Evolutionary conservation across 495 filamentous ascomycete genomes (phyloP), one percentile per base, ranked within the genome.

Genomic region (Delitschia confertaspora): DNA sequence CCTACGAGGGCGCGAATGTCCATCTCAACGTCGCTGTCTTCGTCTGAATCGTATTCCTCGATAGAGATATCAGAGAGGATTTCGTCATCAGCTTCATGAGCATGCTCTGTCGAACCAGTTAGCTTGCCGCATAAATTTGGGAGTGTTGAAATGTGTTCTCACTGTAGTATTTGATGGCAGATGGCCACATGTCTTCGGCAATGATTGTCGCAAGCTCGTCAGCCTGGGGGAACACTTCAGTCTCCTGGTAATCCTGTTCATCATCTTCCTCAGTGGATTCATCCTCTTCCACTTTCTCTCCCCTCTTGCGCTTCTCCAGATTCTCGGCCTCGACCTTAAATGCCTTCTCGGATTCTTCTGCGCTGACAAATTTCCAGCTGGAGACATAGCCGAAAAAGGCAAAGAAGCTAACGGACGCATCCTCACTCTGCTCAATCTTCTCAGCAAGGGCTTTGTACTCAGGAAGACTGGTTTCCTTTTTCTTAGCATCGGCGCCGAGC

Each of bases 161-260:
- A 94, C 87, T 83, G 62, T 88, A 96, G 61, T 88, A 88, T 60
- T 85, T 88, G 57, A 93, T 73, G 19, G 89, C 89, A 38, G 78
- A 73, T 19, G 85, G 81, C 78, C 80, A 96, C 34, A 95, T 67
- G 47, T 95, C 88, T 48, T 95, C 88, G 16, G 83, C 76, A 50
- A 95, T 65, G 20, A 78, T 66, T 42, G 88, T 69, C 14, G 88
- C 88, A 11, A 95, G 50, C 45, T 85, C 78, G 40, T 91, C 85
- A 3, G 85, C 89, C 18, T 72, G 71, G 1, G 79, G 79, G 69
- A 87, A 93, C 42, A 89, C 79, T 62, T 95, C 87, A 13, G 79
- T 66, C 2, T 71, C 69, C 11, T 70, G 60, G 19, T 71, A 69
- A 30, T 74, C 72, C 0, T 70, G 68, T 6, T 73, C 68, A 0